Conservation (phyloP, 768 basidiomycete species). For the Tricholoma furcatifolium region DNA sequence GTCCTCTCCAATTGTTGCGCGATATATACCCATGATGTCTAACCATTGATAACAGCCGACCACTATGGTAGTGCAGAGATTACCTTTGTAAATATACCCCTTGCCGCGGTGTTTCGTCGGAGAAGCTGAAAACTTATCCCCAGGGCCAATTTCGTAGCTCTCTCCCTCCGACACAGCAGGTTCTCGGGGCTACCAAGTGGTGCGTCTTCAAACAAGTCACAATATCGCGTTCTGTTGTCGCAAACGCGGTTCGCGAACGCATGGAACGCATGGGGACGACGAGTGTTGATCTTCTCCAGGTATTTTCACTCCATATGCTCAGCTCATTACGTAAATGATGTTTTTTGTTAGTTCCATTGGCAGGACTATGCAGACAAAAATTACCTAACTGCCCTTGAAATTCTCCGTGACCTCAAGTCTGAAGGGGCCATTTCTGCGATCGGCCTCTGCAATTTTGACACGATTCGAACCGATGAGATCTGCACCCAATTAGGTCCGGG, state of each 20-base stretch:
- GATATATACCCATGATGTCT: not conserved
- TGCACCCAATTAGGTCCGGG: constrained; percentile 72
- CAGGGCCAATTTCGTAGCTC: constrained; percentile 70
- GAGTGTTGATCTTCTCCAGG: constrained; percentile 73
- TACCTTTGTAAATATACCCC: constrained; percentile 57
- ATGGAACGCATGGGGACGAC: constrained; percentile 62
- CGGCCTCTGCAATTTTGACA: constrained; percentile 82
- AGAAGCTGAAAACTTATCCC: constrained; percentile 5
- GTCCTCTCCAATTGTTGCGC: not conserved
- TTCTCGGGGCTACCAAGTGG: constrained; percentile 84
- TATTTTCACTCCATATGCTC: constrained; percentile 21
- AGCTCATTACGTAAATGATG: not conserved
- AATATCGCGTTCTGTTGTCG: constrained; percentile 54
- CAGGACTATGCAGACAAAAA: constrained; percentile 57
- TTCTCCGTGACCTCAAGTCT: constrained; percentile 57
- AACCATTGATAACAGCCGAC: constrained; percentile 52
- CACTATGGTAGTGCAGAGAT: constrained; percentile 86
- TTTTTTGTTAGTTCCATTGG: constrained; percentile 67
- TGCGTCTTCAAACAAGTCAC: constrained; percentile 64
- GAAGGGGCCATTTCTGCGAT: constrained; percentile 63
- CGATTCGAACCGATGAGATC: constrained; percentile 73
- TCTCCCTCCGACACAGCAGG: constrained; percentile 35
- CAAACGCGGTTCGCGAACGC: constrained; percentile 66
- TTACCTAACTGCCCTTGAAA: constrained; percentile 43
- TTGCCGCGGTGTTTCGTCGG: constrained; percentile 7